Percentiles rank a stretch among this genome's conserved stretches.
Conservation (phyloP, 2,329 filamentous ascomycete genomes). For the Cryphonectria radicalis region DNA sequence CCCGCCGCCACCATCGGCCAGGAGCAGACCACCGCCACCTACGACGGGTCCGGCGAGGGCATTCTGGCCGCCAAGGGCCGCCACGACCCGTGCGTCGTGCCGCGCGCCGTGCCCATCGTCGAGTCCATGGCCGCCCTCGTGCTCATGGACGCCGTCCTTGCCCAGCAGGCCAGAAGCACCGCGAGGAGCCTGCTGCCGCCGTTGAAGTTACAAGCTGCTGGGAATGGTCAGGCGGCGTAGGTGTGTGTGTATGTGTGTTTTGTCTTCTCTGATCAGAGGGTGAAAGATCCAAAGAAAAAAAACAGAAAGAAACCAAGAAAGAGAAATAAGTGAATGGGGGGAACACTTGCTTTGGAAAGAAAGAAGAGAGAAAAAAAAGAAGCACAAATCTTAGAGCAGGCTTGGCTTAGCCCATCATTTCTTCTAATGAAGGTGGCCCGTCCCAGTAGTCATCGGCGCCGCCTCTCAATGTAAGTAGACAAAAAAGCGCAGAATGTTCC, state of each 20-base stretch:
- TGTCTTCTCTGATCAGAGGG: neutral
- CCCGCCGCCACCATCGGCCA: constrained; percentile 91
- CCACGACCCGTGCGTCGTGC: constrained; percentile 92
- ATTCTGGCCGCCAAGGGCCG: constrained; percentile 88
- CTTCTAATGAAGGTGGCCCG: neutral
- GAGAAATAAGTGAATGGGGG: neutral
- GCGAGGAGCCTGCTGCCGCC: constrained; percentile 51
- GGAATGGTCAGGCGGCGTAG: constrained; percentile 29
- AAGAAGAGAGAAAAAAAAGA: neutral
- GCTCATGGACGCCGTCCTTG: constrained; percentile 84
- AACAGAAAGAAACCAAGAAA: neutral
- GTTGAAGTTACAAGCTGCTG: constrained; percentile 33
- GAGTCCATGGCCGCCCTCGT: constrained; percentile 91
- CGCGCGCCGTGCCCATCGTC: constrained; percentile 83
- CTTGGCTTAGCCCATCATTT: neutral
- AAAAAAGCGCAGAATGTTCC: neutral
- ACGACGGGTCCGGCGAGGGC: constrained; percentile 72
- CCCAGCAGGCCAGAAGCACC: constrained; percentile 69
- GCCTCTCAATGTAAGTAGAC: neutral
- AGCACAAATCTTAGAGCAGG: neutral
- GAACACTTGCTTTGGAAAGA: neutral
- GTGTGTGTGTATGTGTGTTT: neutral
- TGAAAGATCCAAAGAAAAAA: neutral
- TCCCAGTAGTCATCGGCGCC: neutral
- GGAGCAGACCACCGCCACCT: constrained; percentile 81